Evolutionary conservation across 164 flowering plant genomes (phyloP).

Genomic region (Saururus chinensis): DNA sequence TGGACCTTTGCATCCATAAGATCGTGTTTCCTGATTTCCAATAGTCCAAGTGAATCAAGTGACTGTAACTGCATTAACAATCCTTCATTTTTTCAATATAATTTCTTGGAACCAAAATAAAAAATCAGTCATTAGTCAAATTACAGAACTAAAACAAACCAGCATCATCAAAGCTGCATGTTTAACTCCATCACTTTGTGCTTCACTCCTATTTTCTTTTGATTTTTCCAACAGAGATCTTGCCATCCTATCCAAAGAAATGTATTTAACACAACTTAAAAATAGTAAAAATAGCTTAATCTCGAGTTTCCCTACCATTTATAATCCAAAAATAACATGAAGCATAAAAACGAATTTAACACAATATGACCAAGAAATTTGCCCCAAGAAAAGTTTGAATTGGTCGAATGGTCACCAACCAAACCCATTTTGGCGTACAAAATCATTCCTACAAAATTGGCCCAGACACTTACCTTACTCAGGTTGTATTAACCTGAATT

Average conservation of each 20-base stretch:
- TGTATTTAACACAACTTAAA: not conserved
- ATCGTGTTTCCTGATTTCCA: constrained; percentile 43
- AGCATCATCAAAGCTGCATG: constrained; percentile 47
- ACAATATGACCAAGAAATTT: not conserved
- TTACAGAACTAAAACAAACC: constrained; percentile 31
- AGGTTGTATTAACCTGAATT: not conserved
- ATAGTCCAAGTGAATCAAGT: constrained; percentile 34
- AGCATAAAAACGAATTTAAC: not conserved
- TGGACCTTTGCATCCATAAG: constrained; percentile 39
- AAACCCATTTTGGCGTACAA: no score
- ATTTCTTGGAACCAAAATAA: not conserved
- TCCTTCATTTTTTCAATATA: not conserved
- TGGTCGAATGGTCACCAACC: no score
- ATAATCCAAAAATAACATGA: not conserved
- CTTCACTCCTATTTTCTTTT: constrained; percentile 16
- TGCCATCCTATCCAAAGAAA: constrained; percentile 40
- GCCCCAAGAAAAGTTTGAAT: not conserved
- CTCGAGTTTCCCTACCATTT: not conserved
- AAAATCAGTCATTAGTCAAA: not conserved
- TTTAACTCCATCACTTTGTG: constrained; percentile 15
- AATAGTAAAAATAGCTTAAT: no score
- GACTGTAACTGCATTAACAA: constrained; percentile 57
- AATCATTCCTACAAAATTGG: no score
- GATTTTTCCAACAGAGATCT: constrained; percentile 19
- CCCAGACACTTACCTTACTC: no score